Percentiles rank a stretch among this genome's conserved stretches.
phyloP scores from a whole-genome alignment of 257 asterid genomes.

The Solanum lignicaule region DNA sequence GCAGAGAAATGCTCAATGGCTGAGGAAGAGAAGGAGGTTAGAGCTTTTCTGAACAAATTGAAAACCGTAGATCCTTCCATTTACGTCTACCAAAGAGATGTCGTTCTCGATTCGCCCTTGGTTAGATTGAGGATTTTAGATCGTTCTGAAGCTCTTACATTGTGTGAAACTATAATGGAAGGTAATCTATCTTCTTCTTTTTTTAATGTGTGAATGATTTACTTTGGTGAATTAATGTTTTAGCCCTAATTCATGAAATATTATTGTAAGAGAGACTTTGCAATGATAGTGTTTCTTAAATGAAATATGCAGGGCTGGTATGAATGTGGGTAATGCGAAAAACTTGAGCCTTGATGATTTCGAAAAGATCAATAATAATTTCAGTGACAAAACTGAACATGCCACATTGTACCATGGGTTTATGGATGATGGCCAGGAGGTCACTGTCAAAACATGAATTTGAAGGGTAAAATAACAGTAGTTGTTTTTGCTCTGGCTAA shows the following conservation, averaged over 20 bases:
- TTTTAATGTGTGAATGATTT: neutral
- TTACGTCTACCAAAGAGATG: neutral
- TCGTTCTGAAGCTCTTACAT: neutral
- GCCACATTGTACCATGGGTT: no score
- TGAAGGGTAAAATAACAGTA: neutral
- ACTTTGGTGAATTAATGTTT: no score
- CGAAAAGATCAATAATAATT: no score
- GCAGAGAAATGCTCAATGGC: neutral
- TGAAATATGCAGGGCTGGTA: neutral
- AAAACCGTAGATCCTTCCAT: neutral
- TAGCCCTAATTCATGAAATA: neutral
- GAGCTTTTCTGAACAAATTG: neutral
- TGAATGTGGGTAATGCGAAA: no score
- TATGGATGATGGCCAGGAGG: no score
- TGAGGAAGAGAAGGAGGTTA: neutral
- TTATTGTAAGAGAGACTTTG: no score
- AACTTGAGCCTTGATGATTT: neutral
- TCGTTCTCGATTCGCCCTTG: neutral
- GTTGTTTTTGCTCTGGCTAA: neutral
- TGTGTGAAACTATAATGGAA: neutral
- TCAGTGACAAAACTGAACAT: no score
- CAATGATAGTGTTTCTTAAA: no score
- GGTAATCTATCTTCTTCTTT: neutral
- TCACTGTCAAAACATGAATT: neutral
- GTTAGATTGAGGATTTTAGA: rapidly evolving